phyloP scores from a whole-genome alignment of 176 grass and related monocot species.

The Coix lacrymajobi region DNA sequence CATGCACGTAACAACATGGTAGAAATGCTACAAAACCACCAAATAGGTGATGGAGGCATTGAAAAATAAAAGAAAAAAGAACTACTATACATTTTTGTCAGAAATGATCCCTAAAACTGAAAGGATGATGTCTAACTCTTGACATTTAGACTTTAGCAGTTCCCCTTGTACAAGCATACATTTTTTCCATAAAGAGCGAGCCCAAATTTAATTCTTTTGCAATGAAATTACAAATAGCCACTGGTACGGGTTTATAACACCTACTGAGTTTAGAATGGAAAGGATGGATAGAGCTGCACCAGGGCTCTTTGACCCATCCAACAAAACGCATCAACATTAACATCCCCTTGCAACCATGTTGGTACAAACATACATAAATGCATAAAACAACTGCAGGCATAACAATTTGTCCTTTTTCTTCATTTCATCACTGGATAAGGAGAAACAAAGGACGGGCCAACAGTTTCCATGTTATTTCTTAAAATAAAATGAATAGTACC shows the following conservation, averaged over 20 bases:
- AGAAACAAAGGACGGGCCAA: constrained; percentile 31
- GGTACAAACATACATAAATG: neutral
- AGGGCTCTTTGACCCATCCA: neutral
- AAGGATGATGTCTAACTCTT: neutral
- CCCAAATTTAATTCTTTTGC: neutral
- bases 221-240: neutral
- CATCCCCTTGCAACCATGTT: neutral
- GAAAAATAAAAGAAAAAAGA: constrained; percentile 8
- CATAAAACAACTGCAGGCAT: neutral
- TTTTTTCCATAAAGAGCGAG: neutral
- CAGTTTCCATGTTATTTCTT: constrained; percentile 7
- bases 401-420: neutral
- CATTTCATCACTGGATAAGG: constrained; percentile 14
- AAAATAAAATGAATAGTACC: neutral
- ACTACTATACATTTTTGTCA: neutral
- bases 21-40: constrained; percentile 64
- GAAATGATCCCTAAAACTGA: neutral
- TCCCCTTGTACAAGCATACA: neutral
- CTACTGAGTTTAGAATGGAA: neutral
- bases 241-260: neutral
- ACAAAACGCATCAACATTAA: neutral
- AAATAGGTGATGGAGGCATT: constrained; percentile 18
- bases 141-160: neutral
- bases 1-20: constrained; percentile 67
- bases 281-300: neutral